Base-by-base conservation (phyloP, 805 yeast genomes). In the Komagataella pseudopastoris region DNA sequence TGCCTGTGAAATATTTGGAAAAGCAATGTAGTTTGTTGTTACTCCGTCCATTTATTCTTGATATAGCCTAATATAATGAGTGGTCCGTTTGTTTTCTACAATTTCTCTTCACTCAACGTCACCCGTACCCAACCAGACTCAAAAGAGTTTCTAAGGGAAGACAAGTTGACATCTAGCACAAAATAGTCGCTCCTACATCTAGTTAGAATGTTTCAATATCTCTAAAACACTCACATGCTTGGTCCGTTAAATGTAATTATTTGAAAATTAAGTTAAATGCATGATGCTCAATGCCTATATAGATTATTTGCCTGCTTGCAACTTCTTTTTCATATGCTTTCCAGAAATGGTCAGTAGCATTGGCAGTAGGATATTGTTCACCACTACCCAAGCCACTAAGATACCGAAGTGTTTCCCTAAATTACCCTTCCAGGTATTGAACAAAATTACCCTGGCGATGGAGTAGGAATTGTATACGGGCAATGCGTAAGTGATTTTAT, bases 381-480 rank as follows among this genome's bases (percentile, higher is more conserved):
- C 23, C 3, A 71, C 85, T 30, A 74, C 69, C 88, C 89, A 84
- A 1, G 75, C 81, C 23, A 71, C 61, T 45, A 84, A 59, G 14
- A 84, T 67, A 46, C 85, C 89, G 54, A 74, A 69, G 58, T 82
- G 72, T 57, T 81, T 63, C 12, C 88, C 88, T 59, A 83, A 51
- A 22, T 74, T 58, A 3, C 81, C 80, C 58, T 74, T 80, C 58
- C 76, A 74, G 2, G 83, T 68, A 58, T 79, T 65, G 59, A 81
- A 74, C 50, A 84, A 70, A 1, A 82, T 64, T 1, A 83, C 81
- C 60, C 80, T 80, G 59, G 74, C 72, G 24, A 80, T 73, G 56
- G 80, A 88, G 50, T 75, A 73, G 0, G 85, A 75, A 56, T 83
- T 82, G 58, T 81, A 81, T 51, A 83, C 72, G 4, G 93, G 95